phyloP scores from a whole-genome alignment of 371 early-diverging fungal genomes.

The Lichtheimia ramosa region DNA sequence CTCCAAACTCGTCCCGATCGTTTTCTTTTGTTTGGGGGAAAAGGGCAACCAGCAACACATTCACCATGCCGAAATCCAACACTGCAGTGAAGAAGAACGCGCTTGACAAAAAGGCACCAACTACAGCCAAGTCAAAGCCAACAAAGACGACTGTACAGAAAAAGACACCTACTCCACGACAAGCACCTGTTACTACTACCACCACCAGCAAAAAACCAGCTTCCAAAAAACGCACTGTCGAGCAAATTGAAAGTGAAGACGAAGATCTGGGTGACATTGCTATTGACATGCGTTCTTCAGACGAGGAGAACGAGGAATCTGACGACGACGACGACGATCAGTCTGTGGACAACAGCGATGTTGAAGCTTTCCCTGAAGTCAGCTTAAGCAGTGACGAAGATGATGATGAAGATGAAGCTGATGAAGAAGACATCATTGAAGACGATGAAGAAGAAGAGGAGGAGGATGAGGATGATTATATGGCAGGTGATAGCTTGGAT shows the following conservation, averaged over 20 bases:
- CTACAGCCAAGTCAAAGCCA: too few relatives aligned
- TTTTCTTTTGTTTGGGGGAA: too few relatives aligned
- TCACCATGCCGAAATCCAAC: too few relatives aligned
- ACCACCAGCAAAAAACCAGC: not conserved
- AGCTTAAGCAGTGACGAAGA: slow-evolving; percentile 36
- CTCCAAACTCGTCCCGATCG: too few relatives aligned
- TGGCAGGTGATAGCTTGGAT: slow-evolving; percentile 41
- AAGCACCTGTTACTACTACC: too few relatives aligned
- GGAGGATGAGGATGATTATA: slow-evolving; percentile 34
- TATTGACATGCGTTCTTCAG: slow-evolving; percentile 51
- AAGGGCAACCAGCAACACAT: too few relatives aligned
- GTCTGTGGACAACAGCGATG: slow-evolving; percentile 21
- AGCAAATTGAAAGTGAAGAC: slow-evolving; percentile 34
- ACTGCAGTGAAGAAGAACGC: too few relatives aligned
- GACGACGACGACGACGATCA: slow-evolving; percentile 5
- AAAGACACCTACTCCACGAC: too few relatives aligned
- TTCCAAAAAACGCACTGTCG: slow-evolving; percentile 19
- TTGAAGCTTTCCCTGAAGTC: slow-evolving; percentile 49
- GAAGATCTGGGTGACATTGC: slow-evolving; percentile 47
- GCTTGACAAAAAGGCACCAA: not conserved
- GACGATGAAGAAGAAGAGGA: slow-evolving; percentile 30
- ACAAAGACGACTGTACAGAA: too few relatives aligned
- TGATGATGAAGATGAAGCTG: slow-evolving; percentile 34
- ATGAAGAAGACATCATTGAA: slow-evolving; percentile 30
- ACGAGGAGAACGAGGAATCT: slow-evolving; percentile 13